Conservation (phyloP, 73 alveolate species). For the Tetrahymena elliotti region DNA sequence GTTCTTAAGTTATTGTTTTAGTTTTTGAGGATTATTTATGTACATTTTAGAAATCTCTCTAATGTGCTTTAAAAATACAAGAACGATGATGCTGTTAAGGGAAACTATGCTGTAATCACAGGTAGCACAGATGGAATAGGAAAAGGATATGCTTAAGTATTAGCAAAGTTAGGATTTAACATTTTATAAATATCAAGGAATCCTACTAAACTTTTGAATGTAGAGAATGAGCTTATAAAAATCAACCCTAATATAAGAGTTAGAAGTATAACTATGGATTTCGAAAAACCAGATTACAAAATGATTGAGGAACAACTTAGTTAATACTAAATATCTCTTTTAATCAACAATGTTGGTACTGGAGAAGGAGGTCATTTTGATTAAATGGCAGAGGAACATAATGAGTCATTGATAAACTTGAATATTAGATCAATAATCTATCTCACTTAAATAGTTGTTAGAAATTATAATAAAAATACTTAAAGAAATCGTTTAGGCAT, state of each 20-base stretch:
- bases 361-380: not conserved
- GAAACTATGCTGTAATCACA: constrained; percentile 64
- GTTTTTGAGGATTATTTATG: not conserved
- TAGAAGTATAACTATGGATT: not conserved
- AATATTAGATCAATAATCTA: not conserved
- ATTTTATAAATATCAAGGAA: constrained; percentile 53
- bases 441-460: not conserved
- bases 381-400: not conserved
- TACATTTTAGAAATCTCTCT: not conserved
- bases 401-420: not conserved
- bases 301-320: not conserved
- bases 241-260: not conserved
- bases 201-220: constrained; percentile 25
- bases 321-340: not conserved
- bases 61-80: not conserved
- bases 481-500: constrained; percentile 29
- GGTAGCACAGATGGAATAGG: constrained; percentile 74
- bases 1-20: not conserved
- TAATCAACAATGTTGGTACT: not conserved
- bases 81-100: constrained; percentile 10
- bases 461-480: not conserved
- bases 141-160: constrained; percentile 38
- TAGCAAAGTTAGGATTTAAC: constrained; percentile 57
- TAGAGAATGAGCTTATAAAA: not conserved
- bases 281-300: not conserved